Evolutionary conservation across 2,329 filamentous ascomycete genomes (phyloP), one percentile per base, ranked within the genome.

Genomic region (Aspergillus fumigatus): DNA sequence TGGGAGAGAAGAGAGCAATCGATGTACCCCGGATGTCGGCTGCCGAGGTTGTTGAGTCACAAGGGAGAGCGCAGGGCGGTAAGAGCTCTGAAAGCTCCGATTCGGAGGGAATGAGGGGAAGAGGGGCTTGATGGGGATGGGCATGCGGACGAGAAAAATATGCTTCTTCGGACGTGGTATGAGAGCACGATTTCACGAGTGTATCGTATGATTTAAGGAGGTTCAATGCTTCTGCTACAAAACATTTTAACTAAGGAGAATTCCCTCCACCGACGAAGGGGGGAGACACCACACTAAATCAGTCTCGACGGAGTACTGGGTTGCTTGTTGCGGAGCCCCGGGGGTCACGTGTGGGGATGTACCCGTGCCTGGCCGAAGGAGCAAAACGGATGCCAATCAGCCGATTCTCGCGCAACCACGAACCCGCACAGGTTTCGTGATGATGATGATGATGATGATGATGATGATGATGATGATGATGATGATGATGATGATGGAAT

Each of bases 281-380:
- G 32, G 14, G 17, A 14, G 32, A 38, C 32, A 17, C 19, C n/a
- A 43, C 11, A 19, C 40, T 43, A 43, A 43, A 43, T 43, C 40
- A 43, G 40, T 43, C 40, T 21, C n/a, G 21, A 19, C 40, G 48
- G 29, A 58, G 58, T 57, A 63, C 60, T 61, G 55, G 58, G 63
- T 50, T 51, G 53, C 49, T 57, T 57, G 50, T 54, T 66, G 64
- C 63, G 64, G 63, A 65, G 64, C 57, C 54, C 59, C 62, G 64
- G 63, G 55, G 54, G 62, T 66, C 64, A 66, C 64, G 64, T 66
- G 64, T 59, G 57, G 59, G 57, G 61, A 57, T 50, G 50, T 52
- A 60, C 59, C 62, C 59, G 62, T 65, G 61, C 58, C 54, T 57
- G 59, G 55, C 63, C 62, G 62, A 64, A 64, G 59, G 56, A 48